Conservation (phyloP, 768 basidiomycete genomes). For the Agaricus subrufescens region DNA sequence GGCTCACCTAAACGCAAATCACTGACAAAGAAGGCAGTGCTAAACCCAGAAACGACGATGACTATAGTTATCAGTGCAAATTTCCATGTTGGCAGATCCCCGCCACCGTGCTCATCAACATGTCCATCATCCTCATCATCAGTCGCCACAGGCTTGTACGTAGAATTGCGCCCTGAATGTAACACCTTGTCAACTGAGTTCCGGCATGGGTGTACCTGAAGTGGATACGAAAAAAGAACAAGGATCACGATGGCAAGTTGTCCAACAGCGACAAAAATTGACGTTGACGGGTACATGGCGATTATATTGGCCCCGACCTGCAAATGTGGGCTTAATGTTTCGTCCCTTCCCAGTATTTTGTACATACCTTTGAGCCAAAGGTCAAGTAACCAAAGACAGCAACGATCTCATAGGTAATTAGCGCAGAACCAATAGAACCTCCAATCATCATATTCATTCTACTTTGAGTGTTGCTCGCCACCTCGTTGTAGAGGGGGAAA, state of each 20-base stretch:
- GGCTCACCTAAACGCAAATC: conserved; percentile 69
- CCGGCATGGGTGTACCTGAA: conserved; percentile 93
- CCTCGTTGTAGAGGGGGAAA: conserved; percentile 92
- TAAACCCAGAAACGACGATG: conserved; percentile 63
- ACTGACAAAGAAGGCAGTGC: conserved; percentile 74
- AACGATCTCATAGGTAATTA: conserved; percentile 83
- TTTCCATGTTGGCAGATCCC: conserved; percentile 64
- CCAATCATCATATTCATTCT: conserved; percentile 88
- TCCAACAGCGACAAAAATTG: conserved; percentile 88
- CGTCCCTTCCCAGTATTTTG: background rate
- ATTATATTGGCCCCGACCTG: conserved; percentile 91
- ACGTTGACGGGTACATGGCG: conserved; percentile 89
- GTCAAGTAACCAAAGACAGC: conserved; percentile 89
- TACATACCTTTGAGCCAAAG: conserved; percentile 76
- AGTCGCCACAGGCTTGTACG: conserved; percentile 23
- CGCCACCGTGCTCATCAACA: conserved; percentile 49
- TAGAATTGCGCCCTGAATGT: conserved; percentile 31
- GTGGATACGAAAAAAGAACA: conserved; percentile 89
- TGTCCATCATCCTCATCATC: conserved; percentile 42
- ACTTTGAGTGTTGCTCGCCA: conserved; percentile 71
- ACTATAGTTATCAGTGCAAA: conserved; percentile 65
- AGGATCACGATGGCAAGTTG: conserved; percentile 89
- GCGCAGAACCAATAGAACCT: conserved; percentile 80
- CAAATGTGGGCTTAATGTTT: background rate
- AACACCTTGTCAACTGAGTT: conserved; percentile 92